Base-by-base conservation (phyloP, 257 asterid species). In the Anisodus tanguticus region DNA sequence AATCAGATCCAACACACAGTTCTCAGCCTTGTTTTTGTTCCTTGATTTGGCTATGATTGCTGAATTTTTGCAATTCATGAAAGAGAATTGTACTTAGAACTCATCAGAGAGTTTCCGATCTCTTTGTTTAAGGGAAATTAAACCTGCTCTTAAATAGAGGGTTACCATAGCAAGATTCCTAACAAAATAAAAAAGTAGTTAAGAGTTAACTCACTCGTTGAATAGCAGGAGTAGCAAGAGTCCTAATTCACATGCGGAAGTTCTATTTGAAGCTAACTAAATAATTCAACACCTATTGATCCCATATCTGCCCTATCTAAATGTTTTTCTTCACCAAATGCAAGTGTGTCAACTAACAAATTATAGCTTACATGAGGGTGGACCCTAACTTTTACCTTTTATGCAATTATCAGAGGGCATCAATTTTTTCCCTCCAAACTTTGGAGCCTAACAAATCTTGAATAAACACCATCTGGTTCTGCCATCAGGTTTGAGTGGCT, bases 401-500 rank as follows among this genome's bases (percentile, higher is more conserved):
- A 76, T 76, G 45, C 63, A 76, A 76, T 13, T 53, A 71, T 79
- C 5, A 59, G 45, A 45, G 59, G 76, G 49, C 22, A 63, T 87
- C 88, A 89, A 45, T 85, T 49, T 79, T 80, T 49, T 45, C 87
- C 60, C 58, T 53, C 81, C 4, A 90, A 77, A 88, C 89, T 87
- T 88, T 93, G 97, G 76, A 93, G 91, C 89, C 88, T 89, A 83
- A 85, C 87, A 80, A 91, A 91, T 81, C 88, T 93, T 3, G 94
- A 85, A 83, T 92, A 92, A 81, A 92, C 84, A 86, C 97, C 97
- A 16, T 90, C 94, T 67, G 87, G 81, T 70, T 88, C 87, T 87
- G 92, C 87, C 85, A 87, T 62, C 39, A 92, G 91, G 79, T 86
- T 88, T 84, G 93, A 86, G 80, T 93, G 95, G 59, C 87, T 74